These are phyloP conservation scores for Fraxinus greggii DNA, from an alignment of 305 asterid species.

Conservation along the genomic window DNA sequence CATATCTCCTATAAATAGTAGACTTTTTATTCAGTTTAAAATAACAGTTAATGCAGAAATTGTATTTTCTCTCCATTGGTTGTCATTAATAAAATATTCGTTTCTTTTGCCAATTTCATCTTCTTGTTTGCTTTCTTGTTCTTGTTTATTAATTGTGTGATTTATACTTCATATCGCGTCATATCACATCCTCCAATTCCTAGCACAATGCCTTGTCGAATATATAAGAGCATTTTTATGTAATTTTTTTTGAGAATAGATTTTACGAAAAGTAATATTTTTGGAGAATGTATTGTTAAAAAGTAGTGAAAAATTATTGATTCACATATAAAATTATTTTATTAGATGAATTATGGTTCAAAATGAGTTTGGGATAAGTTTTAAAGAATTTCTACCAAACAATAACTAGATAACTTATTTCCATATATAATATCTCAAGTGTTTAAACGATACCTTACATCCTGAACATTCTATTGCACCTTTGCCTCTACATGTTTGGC, in stretches of 20 bases:
- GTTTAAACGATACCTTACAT: conserved; percentile 51
- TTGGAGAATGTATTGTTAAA: too few relatives aligned
- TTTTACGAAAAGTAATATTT: neutral
- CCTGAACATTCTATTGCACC: conserved; percentile 81
- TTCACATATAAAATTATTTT: neutral
- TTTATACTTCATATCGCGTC: too few relatives aligned
- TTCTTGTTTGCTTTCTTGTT: too few relatives aligned
- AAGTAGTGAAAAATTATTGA: neutral
- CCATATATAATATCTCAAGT: neutral
- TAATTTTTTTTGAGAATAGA: neutral
- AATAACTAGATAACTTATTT: neutral
- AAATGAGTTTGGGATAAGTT: neutral
- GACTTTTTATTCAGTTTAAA: too few relatives aligned
- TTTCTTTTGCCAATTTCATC: too few relatives aligned
- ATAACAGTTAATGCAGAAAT: too few relatives aligned
- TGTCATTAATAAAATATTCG: too few relatives aligned
- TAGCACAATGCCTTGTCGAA: neutral
- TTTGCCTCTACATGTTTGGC: conserved; percentile 65
- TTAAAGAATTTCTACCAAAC: neutral
- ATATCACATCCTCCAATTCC: too few relatives aligned
- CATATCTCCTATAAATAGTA: too few relatives aligned
- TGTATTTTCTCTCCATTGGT: too few relatives aligned
- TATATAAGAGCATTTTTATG: neutral
- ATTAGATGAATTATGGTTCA: too few relatives aligned
- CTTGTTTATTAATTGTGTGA: too few relatives aligned